These are phyloP conservation scores for Glutinoglossum americanum DNA, from an alignment of 495 filamentous ascomycete genomes.

Conservation along the genomic window DNA sequence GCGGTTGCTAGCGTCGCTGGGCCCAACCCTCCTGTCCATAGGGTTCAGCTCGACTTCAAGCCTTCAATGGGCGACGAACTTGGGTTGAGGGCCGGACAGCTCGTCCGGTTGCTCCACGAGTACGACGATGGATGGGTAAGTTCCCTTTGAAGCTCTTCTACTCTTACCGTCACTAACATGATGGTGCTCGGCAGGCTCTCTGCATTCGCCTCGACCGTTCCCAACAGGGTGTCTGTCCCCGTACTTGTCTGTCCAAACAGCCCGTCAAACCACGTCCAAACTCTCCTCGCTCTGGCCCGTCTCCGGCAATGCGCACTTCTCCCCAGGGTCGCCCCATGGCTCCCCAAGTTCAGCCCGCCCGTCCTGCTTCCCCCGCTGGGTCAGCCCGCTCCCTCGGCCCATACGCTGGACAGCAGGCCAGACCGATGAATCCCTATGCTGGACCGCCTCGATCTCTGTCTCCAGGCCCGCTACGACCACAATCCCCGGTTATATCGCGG, in stretches of 20 bases:
- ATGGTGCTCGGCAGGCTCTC: conserved; percentile 37
- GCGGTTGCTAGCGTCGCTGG: conserved; percentile 8
- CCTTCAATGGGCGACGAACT: conserved; percentile 87
- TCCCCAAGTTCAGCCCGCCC: conserved; percentile 19
- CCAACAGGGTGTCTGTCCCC: conserved; percentile 77
- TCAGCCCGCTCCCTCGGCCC: neutral
- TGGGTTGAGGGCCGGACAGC: conserved; percentile 50
- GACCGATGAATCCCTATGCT: conserved; percentile 22
- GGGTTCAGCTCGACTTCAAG: conserved; percentile 87
- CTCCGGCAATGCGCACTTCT: conserved; percentile 10
- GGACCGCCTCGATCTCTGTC: neutral
- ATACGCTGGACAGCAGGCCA: conserved; percentile 7
- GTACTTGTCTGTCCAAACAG: conserved; percentile 79
- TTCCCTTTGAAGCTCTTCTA: too few relatives aligned
- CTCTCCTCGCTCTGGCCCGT: conserved; percentile 12
- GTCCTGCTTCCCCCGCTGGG: conserved; percentile 17
- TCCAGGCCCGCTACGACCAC: neutral
- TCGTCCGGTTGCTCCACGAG: conserved; percentile 78
- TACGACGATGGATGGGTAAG: conserved; percentile 98
- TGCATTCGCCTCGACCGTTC: conserved; percentile 80
- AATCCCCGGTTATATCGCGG: neutral
- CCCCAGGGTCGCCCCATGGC: conserved; percentile 15
- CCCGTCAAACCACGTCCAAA: conserved; percentile 69
- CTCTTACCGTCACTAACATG: neutral
- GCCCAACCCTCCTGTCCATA: conserved; percentile 29